These are phyloP conservation scores for Fusarium stilboides DNA, from an alignment of 2,329 filamentous ascomycete genomes.

Conservation along the genomic window DNA sequence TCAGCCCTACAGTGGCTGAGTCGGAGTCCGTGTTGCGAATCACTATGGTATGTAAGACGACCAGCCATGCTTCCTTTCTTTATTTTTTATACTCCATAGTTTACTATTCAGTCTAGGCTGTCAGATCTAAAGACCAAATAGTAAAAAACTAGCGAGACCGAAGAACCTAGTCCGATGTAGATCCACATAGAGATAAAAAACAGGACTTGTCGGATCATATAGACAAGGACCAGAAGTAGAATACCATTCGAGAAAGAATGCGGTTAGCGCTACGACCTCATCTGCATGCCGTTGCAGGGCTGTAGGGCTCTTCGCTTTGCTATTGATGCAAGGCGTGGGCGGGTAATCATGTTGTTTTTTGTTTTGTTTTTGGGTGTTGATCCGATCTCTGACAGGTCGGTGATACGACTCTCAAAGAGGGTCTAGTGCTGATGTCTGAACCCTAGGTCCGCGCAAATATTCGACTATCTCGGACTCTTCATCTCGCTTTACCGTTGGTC, in stretches of 20 bases:
- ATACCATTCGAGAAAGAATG: slow-evolving; percentile 5
- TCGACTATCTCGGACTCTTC: slow-evolving; percentile 7
- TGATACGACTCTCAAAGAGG: slow-evolving; percentile 13
- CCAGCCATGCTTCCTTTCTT: not conserved
- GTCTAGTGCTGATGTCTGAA: slow-evolving; percentile 37
- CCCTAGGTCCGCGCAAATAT: not conserved
- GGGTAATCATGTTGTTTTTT: slow-evolving; percentile 7
- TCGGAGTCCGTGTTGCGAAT: slow-evolving; percentile 2
- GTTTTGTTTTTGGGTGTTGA: slow-evolving; percentile 12
- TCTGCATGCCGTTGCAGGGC: slow-evolving; percentile 6
- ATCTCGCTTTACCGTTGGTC: slow-evolving; percentile 17
- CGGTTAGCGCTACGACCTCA: not conserved
- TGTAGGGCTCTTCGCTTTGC: slow-evolving; percentile 8
- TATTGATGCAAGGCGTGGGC: slow-evolving; percentile 4
- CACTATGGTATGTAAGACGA: slow-evolving; percentile 4
- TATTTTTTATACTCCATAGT: too few relatives aligned
- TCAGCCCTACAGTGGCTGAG: slow-evolving; percentile 42
- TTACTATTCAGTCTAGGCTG: not conserved
- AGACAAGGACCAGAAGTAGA: not conserved
- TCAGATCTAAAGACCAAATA: not conserved
- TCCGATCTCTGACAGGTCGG: slow-evolving; percentile 17
- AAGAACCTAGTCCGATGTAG: not conserved
- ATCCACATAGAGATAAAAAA: slow-evolving; percentile 12
- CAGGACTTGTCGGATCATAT: slow-evolving; percentile 5
- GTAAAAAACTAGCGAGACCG: not conserved